These are phyloP conservation scores for Streptanthus diversifolius DNA, from an alignment of 345 rosid species.

Conservation along the genomic window DNA sequence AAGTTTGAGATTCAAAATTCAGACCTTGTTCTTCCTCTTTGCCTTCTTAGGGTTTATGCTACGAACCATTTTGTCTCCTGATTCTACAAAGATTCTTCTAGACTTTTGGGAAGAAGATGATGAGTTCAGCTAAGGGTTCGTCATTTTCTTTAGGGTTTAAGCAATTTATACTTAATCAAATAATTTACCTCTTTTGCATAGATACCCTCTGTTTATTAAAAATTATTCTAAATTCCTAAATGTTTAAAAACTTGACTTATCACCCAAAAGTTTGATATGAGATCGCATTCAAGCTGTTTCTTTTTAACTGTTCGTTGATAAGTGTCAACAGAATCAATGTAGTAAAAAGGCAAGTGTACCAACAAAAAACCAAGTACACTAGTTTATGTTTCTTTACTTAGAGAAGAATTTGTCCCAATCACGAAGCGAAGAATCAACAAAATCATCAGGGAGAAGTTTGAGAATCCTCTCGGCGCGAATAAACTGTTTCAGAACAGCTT, in stretches of 20 bases:
- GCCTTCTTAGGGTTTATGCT: slow-evolving; percentile 67
- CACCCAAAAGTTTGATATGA: not conserved
- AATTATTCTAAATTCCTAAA: not conserved
- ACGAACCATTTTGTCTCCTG: slow-evolving; percentile 53
- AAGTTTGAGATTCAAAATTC: not conserved
- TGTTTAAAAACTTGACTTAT: not conserved
- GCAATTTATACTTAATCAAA: slow-evolving; percentile 4
- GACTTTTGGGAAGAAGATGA: not conserved
- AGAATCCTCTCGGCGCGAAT: slow-evolving; percentile 55
- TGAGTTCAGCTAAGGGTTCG: slow-evolving; percentile 2
- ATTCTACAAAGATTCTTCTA: not conserved
- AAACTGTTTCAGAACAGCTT: slow-evolving; percentile 64
- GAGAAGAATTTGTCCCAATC: slow-evolving; percentile 35
- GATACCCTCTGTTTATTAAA: not conserved
- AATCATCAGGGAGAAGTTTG: slow-evolving; percentile 40
- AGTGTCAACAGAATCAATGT: slow-evolving; percentile 15
- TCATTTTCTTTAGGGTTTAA: slow-evolving; percentile 31
- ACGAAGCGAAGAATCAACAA: slow-evolving; percentile 22
- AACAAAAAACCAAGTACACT: slow-evolving; percentile 20
- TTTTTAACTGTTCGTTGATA: slow-evolving; percentile 2
- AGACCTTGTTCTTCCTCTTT: slow-evolving; percentile 77
- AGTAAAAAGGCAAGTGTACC: slow-evolving; percentile 15
- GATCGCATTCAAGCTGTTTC: not conserved
- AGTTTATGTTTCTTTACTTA: slow-evolving; percentile 15
- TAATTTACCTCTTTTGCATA: not conserved